Evolutionary conservation across 1,139 yeast genomes (phyloP).

Genomic region (Candida smagusa): DNA sequence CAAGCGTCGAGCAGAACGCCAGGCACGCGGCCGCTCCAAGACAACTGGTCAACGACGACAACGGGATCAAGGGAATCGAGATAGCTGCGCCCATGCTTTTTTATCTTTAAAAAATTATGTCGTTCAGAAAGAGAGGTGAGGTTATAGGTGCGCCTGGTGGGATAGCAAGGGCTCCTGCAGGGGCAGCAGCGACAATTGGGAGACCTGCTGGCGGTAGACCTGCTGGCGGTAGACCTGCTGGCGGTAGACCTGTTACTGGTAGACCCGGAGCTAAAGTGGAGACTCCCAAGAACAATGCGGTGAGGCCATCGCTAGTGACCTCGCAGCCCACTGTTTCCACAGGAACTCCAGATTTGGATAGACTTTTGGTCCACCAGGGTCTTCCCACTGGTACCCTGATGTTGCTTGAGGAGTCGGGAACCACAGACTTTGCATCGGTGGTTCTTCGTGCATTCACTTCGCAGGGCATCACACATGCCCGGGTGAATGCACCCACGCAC

Average conservation of each 20-base stretch:
- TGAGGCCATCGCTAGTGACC: conserved; percentile 73
- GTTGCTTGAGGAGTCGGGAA: conserved; percentile 77
- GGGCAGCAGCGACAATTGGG: conserved; percentile 13
- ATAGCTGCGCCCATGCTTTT: conserved; percentile 75
- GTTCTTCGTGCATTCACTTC: conserved; percentile 69
- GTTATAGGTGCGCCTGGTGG: conserved; percentile 35
- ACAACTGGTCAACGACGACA: conserved; percentile 74
- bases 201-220: conserved; percentile 11
- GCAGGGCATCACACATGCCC: conserved; percentile 72
- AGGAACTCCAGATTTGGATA: conserved; percentile 74
- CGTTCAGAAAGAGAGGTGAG: conserved; percentile 70
- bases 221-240: conserved; percentile 19
- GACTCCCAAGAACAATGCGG: conserved; percentile 46
- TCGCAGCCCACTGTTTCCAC: conserved; percentile 77
- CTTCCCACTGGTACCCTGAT: conserved; percentile 74
- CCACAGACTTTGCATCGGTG: conserved; percentile 85
- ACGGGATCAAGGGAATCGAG: conserved; percentile 67
- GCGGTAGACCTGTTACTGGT: conserved; percentile 10
- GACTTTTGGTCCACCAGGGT: conserved; percentile 76
- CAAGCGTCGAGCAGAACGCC: conserved; percentile 59
- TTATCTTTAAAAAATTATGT: conserved; percentile 37
- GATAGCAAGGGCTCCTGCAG: conserved; percentile 14
- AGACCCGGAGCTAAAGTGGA: conserved; percentile 3
- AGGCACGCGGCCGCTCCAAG: conserved; percentile 83
- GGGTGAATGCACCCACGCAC: conserved; percentile 53